Percentiles rank a stretch among this genome's conserved stretches.
Conservation (phyloP, 179 eudicot species). For the Actinidia arguta region DNA sequence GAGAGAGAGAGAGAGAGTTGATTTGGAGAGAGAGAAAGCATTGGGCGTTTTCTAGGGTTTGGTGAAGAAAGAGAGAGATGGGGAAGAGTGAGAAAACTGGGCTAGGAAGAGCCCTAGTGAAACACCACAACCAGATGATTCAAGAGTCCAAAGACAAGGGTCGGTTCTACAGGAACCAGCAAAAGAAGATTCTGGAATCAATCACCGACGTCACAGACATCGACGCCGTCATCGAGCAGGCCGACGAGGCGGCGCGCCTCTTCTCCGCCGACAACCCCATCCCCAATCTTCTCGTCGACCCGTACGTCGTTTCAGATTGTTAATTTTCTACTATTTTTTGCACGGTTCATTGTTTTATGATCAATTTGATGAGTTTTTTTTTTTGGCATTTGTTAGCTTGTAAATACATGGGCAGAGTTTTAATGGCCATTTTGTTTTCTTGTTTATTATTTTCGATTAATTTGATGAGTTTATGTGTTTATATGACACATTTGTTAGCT, state of each 20-base stretch:
- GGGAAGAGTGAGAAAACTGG: conserved; percentile 84
- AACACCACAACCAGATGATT: conserved; percentile 88
- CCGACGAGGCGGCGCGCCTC: conserved; percentile 77
- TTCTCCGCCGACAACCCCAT: conserved; percentile 58
- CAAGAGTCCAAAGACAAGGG: conserved; percentile 79
- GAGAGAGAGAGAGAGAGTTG: not conserved
- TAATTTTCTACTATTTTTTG: not conserved
- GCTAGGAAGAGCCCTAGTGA: conserved; percentile 89
- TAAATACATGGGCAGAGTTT: no score
- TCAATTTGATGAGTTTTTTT: not conserved
- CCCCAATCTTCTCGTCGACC: conserved; percentile 54
- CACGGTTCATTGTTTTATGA: not conserved
- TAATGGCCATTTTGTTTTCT: no score
- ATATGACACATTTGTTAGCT: no score
- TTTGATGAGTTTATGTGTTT: no score
- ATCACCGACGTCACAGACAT: conserved; percentile 86
- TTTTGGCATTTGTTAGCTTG: no score
- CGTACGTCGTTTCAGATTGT: conserved; percentile 39
- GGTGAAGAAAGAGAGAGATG: conserved; percentile 34
- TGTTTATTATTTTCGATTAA: no score
- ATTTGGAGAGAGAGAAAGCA: not conserved
- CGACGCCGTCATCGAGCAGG: conserved; percentile 86
- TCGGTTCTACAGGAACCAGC: conserved; percentile 50
- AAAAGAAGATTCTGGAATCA: conserved; percentile 74
- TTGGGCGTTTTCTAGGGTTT: not conserved